Conservation (phyloP, 352 stramenopile genomes). For the Pythium aquatile region DNA sequence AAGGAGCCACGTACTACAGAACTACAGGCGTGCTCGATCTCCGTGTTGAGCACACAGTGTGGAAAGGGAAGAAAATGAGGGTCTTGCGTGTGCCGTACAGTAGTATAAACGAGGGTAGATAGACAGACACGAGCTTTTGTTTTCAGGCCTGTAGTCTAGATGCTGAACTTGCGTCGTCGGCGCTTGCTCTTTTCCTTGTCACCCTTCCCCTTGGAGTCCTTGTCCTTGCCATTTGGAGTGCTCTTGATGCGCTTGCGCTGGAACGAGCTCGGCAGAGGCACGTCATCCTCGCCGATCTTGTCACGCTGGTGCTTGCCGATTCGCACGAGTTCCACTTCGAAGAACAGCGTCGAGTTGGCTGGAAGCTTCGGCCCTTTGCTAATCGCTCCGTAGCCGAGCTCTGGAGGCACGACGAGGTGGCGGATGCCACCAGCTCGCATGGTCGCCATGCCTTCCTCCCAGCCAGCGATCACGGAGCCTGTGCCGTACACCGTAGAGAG, state of each 20-base stretch:
- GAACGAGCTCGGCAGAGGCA: slow-evolving; percentile 70
- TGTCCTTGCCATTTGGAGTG: slow-evolving; percentile 22
- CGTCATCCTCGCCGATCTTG: slow-evolving; percentile 50
- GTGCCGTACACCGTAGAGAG: slow-evolving; percentile 61
- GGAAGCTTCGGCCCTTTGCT: slow-evolving; percentile 78
- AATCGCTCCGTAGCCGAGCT: slow-evolving; percentile 60
- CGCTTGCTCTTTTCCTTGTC: slow-evolving; percentile 40
- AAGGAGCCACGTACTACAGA: too few relatives aligned
- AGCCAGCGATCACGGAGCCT: slow-evolving; percentile 72
- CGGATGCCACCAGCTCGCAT: slow-evolving; percentile 66
- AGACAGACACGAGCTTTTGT: neutral
- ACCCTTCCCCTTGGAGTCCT: slow-evolving; percentile 32
- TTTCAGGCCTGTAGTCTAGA: slow-evolving; percentile 13
- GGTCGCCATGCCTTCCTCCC: slow-evolving; percentile 76
- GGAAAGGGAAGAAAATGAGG: neutral
- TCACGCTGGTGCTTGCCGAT: slow-evolving; percentile 76
- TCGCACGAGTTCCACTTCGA: slow-evolving; percentile 78
- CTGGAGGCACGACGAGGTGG: slow-evolving; percentile 57
- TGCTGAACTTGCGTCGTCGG: slow-evolving; percentile 34
- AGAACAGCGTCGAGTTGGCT: slow-evolving; percentile 71
- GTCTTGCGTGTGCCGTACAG: neutral
- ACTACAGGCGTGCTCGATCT: too few relatives aligned
- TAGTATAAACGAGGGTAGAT: slow-evolving; percentile 1
- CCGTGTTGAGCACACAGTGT: too few relatives aligned
- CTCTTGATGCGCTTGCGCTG: slow-evolving; percentile 53